Evolutionary conservation across 768 basidiomycete species (phyloP).

Genomic region (Serpula lacrymans): DNA sequence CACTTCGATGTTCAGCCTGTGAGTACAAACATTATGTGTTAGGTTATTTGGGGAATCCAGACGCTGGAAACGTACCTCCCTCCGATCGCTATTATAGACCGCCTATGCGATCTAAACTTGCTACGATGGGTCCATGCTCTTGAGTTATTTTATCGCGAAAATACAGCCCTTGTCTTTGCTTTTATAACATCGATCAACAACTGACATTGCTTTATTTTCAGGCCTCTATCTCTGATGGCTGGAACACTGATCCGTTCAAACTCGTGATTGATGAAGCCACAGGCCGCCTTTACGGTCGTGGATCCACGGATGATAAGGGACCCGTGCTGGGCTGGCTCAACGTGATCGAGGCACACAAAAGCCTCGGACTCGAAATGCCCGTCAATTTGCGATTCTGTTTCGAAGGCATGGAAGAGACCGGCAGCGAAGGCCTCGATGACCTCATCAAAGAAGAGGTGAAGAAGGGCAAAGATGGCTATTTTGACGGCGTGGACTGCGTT

Average conservation of each 20-base stretch:
- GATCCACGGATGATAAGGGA: conserved; percentile 89
- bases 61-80: background rate
- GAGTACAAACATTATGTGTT: conserved; percentile 20
- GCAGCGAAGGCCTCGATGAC: conserved; percentile 87
- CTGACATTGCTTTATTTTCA: conserved; percentile 14
- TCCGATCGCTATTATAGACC: background rate
- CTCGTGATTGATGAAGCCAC: conserved; percentile 49
- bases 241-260: conserved; percentile 83
- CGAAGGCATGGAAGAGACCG: conserved; percentile 97
- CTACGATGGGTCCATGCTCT: too few species aligned
- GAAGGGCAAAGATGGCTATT: conserved; percentile 65
- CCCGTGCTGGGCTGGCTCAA: conserved; percentile 89
- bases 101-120: background rate
- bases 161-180: too few species aligned
- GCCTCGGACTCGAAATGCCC: conserved; percentile 66
- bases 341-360: conserved; percentile 78
- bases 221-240: conserved; percentile 66
- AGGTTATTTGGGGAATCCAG: background rate
- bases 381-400: conserved; percentile 92
- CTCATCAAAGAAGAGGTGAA: conserved; percentile 74
- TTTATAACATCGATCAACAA: too few species aligned
- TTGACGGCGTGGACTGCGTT: conserved; percentile 85
- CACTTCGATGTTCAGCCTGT: conserved; percentile 97
- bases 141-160: too few species aligned
- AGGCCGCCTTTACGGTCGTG: conserved; percentile 76